Evolutionary conservation across 176 grass and related monocot species (phyloP).

Genomic region (Zea luxurians): DNA sequence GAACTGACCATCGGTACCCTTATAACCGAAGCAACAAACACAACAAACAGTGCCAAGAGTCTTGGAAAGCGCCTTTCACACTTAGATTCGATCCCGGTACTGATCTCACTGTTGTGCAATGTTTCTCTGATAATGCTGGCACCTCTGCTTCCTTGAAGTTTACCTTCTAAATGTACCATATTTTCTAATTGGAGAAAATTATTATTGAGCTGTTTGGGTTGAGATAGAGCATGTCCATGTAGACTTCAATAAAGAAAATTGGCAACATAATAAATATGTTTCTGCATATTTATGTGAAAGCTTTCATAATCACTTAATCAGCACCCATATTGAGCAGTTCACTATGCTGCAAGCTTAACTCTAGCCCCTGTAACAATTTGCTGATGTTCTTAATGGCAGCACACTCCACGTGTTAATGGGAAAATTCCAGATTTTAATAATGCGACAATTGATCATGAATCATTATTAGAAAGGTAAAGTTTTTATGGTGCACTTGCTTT

Average conservation of each 20-base stretch:
- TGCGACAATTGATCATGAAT: constrained; percentile 90
- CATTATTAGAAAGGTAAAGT: constrained; percentile 79
- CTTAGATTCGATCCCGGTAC: constrained; percentile 95
- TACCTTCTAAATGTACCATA: constrained; percentile 28
- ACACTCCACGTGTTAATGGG: constrained; percentile 97
- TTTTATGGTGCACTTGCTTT: constrained; percentile 15
- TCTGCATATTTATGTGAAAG: neutral
- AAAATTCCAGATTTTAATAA: constrained; percentile 88
- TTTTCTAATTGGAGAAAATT: neutral
- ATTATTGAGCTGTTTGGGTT: constrained; percentile 15
- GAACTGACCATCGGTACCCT: constrained; percentile 71
- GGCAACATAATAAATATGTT: neutral
- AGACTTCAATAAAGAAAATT: neutral
- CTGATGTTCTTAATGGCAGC: constrained; percentile 59
- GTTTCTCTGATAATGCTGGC: neutral
- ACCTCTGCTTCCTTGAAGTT: constrained; percentile 27
- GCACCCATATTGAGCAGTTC: constrained; percentile 4
- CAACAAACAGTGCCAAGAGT: constrained; percentile 52
- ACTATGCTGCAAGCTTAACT: constrained; percentile 6
- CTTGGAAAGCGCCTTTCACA: constrained; percentile 92
- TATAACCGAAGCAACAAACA: constrained; percentile 78
- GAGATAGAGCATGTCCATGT: constrained; percentile 4
- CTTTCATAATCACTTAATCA: neutral
- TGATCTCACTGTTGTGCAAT: constrained; percentile 8
- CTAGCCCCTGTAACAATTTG: constrained; percentile 23